These are phyloP conservation scores for Biscogniauxia sp. DNA, from an alignment of 2,329 filamentous ascomycete genomes.

Conservation along the genomic window DNA sequence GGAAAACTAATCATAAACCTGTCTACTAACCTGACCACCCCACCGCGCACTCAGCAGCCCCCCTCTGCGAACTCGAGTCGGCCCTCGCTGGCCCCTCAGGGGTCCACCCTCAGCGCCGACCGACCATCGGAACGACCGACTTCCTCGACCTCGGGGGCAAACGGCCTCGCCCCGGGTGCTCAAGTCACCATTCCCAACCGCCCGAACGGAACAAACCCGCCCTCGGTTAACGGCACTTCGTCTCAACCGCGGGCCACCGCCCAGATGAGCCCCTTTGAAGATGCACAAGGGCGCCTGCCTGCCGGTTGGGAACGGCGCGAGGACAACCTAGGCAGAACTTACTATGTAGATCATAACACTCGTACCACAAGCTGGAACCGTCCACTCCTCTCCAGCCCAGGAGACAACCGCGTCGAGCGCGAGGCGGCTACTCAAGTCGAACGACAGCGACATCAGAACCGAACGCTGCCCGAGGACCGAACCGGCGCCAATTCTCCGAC, in stretches of 20 bases:
- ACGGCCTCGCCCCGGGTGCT: constrained; percentile 42
- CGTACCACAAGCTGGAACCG: constrained; percentile 95
- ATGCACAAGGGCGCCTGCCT: constrained; percentile 88
- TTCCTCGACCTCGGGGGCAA: constrained; percentile 51
- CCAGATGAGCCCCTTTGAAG: constrained; percentile 88
- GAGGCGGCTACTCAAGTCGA: constrained; percentile 93
- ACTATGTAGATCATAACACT: constrained; percentile 98
- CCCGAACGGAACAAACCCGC: constrained; percentile 44
- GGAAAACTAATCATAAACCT: constrained; percentile 96
- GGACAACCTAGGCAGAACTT: constrained; percentile 91
- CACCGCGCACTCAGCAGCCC: constrained; percentile 51
- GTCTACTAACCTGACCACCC: constrained; percentile 80
- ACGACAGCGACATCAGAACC: constrained; percentile 88
- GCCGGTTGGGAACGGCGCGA: constrained; percentile 95
- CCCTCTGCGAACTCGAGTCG: constrained; percentile 42
- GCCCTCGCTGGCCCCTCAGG: constrained; percentile 44
- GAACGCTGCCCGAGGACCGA: constrained; percentile 91
- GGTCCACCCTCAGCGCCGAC: constrained; percentile 45
- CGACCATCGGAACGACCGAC: constrained; percentile 48
- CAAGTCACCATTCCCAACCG: constrained; percentile 44
- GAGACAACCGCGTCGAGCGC: constrained; percentile 73
- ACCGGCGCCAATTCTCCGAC: constrained; percentile 92
- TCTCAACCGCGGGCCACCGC: constrained; percentile 43
- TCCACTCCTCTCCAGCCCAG: constrained; percentile 75
- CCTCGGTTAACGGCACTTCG: constrained; percentile 37